Evolutionary conservation across 768 basidiomycete genomes (phyloP).

Genomic region (Leccinum boreale): DNA sequence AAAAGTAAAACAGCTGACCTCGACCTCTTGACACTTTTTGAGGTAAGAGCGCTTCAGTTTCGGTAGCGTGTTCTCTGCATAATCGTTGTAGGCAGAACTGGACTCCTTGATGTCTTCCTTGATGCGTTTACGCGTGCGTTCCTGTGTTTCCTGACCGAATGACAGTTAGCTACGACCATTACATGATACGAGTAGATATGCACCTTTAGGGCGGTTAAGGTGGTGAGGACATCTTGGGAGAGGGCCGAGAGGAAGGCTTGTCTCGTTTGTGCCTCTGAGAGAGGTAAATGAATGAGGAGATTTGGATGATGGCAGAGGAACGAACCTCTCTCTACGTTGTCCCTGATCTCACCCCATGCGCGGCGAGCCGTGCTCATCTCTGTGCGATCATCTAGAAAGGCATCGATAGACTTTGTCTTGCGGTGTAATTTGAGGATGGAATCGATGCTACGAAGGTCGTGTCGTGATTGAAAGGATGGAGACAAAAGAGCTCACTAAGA

Average conservation of each 20-base stretch:
- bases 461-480: not conserved
- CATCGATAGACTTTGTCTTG: conserved; percentile 68
- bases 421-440: conserved; percentile 70
- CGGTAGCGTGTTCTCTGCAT: conserved; percentile 74
- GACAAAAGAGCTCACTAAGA: conserved; percentile 54
- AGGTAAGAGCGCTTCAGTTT: conserved; percentile 75
- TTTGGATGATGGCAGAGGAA: conserved; percentile 1
- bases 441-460: conserved; percentile 53
- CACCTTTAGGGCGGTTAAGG: conserved; percentile 67
- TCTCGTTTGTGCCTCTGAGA: conserved; percentile 74
- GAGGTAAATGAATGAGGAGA: conserved; percentile 3
- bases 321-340: conserved; percentile 79
- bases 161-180: not conserved
- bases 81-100: conserved; percentile 72
- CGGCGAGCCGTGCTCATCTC: conserved; percentile 61
- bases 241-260: conserved; percentile 76
- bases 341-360: conserved; percentile 82
- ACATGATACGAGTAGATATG: not conserved
- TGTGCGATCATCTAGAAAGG: conserved; percentile 66
- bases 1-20: conserved; percentile 45
- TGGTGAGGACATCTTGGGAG: conserved; percentile 67
- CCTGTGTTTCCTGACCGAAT: conserved; percentile 72
- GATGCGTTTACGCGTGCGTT: conserved; percentile 86
- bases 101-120: conserved; percentile 89
- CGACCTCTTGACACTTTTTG: conserved; percentile 85